A percentile compares a stretch with the other conserved stretches of the same genome.
These are phyloP conservation scores for Camellia granthamiana DNA, from an alignment of 148 eudicot species.

Conservation along the genomic window DNA sequence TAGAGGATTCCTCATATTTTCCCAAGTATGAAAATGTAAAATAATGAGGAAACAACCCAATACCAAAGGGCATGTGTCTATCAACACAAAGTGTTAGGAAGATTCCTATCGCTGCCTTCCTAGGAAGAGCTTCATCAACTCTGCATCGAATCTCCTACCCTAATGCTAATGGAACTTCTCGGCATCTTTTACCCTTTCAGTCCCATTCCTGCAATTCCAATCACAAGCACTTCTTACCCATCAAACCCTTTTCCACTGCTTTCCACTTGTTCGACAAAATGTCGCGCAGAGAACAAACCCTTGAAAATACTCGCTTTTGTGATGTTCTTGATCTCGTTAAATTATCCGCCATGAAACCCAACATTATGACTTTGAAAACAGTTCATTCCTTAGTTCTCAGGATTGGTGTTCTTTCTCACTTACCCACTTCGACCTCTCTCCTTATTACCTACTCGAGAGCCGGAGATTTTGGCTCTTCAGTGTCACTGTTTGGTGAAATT, in stretches of 20 bases:
- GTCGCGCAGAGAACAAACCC: slow-evolving; percentile 18
- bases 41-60: neutral
- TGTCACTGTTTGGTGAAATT: slow-evolving; percentile 34
- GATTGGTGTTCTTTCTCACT: slow-evolving; percentile 32
- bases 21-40: neutral
- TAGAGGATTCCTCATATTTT: neutral
- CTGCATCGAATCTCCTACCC: neutral
- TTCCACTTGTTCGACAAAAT: slow-evolving; percentile 30
- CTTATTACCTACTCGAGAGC: slow-evolving; percentile 39
- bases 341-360: slow-evolving; percentile 15
- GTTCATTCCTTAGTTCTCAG: slow-evolving; percentile 37
- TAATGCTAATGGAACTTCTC: neutral
- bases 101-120: neutral
- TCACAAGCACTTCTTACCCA: slow-evolving; percentile 6
- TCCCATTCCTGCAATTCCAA: neutral
- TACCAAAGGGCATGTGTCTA: slow-evolving; percentile 6
- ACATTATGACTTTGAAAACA: slow-evolving; percentile 14
- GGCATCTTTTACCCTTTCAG: neutral
- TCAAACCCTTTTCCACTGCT: slow-evolving; percentile 10
- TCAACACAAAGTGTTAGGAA: neutral
- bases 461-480: slow-evolving; percentile 29
- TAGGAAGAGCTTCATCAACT: slow-evolving; percentile 2
- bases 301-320: neutral
- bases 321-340: slow-evolving; percentile 29
- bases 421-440: slow-evolving; percentile 36